phyloP scores from a whole-genome alignment of 345 rosid genomes.

The Bruguiera parviflora region DNA sequence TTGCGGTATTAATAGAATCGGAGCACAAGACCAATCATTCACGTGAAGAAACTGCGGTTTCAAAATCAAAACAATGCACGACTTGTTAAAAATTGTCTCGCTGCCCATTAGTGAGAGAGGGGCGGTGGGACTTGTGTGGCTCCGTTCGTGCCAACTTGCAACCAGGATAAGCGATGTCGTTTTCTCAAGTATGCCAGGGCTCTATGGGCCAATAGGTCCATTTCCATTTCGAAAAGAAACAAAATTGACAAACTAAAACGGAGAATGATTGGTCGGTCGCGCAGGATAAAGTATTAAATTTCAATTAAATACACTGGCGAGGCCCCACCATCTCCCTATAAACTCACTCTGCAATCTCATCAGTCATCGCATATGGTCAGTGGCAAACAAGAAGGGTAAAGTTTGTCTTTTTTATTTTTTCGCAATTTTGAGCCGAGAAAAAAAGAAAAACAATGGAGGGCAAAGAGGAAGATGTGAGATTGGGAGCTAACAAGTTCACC shows the following conservation, averaged over 20 bases:
- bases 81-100: background rate
- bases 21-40: too few species aligned
- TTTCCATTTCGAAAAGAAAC: background rate
- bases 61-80: too few species aligned
- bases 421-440: background rate
- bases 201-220: too few species aligned
- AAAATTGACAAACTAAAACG: background rate
- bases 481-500: slow-evolving; percentile 25
- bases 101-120: slow-evolving; percentile 15
- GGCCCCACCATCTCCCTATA: slow-evolving; percentile 27
- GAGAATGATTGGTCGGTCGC: slow-evolving; percentile 35
- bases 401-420: background rate
- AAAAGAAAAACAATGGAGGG: slow-evolving; percentile 13
- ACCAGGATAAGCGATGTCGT: slow-evolving; percentile 7
- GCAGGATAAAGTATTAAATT: slow-evolving; percentile 7
- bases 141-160: slow-evolving; percentile 21
- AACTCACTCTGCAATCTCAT: slow-evolving; percentile 3
- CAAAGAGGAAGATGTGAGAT: slow-evolving; percentile 24
- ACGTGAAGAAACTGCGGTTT: too few species aligned
- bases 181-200: background rate
- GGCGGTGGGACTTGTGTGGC: slow-evolving; percentile 39
- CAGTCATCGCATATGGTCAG: background rate
- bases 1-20: too few species aligned
- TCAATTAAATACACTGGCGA: slow-evolving; percentile 13
- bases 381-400: too few species aligned